Evolutionary conservation across 768 basidiomycete genomes (phyloP), one percentile per base, ranked within the genome.

Genomic region (Brasilioporus rufonigricans): DNA sequence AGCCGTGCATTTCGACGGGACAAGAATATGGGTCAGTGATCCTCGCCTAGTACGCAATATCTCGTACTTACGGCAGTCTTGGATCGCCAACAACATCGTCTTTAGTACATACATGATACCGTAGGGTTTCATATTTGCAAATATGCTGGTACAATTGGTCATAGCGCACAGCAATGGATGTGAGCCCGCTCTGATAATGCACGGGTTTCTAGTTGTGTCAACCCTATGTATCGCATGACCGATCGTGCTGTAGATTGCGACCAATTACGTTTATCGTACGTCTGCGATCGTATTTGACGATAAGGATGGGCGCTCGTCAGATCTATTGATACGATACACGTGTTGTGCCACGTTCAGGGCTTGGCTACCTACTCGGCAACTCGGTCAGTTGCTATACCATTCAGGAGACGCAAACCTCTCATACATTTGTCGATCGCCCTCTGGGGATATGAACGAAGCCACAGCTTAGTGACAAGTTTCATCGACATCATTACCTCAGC

Each of bases 401-500:
- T 48, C 44, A 23, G 41, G 48, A 49, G 56, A 56, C 44, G 44
- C 33, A 58, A 38, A 49, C 35, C 3, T 16, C 41, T 49, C 50
- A 43, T 49, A 32, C 19, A 12, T 27, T 40, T 55, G 58, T 62
- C 58, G 65, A 67, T 62, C 57, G 55, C 54, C 58, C 47, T 48
- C 56, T 26, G 52, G 60, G 60, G 63, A 61, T 56, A 65, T 48
- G 52, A 54, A 60, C 39, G 48, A 60, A 55, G 52, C 44, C 31
- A 49, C 41, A 39, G 46, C 41, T 32, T 57, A 36, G 46, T 16
- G 36, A 65, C 61, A 53, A 65, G 60, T 73, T 71, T 59, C 66
- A 39, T 27, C 41, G n/a, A n/a, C n/a, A 44, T 51, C 51, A 58
- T 58, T 71, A 70, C 61, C 64, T 67, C 60, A 71, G 64, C 53